Evolutionary conservation across 108 stramenopile species (phyloP), one percentile per base, ranked within the genome.

Genomic region (Nitzschia sp.): DNA sequence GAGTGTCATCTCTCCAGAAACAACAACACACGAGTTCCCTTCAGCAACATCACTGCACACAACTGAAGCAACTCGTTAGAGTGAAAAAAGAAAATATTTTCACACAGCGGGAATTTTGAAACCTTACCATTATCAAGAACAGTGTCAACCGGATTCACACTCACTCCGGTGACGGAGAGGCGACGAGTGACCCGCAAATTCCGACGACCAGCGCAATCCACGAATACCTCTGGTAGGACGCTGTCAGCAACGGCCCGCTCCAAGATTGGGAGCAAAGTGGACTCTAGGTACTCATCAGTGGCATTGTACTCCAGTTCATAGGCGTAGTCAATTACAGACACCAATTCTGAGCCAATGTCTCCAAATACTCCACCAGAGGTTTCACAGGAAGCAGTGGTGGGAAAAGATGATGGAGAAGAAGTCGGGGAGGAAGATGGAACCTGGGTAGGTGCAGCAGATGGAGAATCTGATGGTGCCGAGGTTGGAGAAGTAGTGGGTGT

Each of bases 161-260:
- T 63, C 6, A 76, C 61, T 41, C 75, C 75, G 26, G 42, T 65
- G 17, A 76, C 61, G 39, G 63, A 63, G n/a, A 68, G 61, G n/a
- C 51, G 67, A 15, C 68, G 41, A 17, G 6, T 21, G 10, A 53
- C 59, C 24, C 39, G 29, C 48, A 75, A 61, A 11, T 37, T 50
- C 41, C 75, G 34, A 25, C 41, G 43, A 19, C 29, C 53, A 10
- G 41, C 60, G 19, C 52, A 54, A n/a, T 68, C 66, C 12, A 63
- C 51, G 24, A 70, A 70, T 14, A 70, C 21, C 6, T 67, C 63
- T 9, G 53, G 34, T 20, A 76, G 55, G 53, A 76, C 57, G 38
- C 68, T 76, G 42, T 76, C 63, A 7, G 68, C 63, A 43, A 76
- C 55, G 6, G 56, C 63, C 20, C 64, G 65, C 53, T 76, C 75